Evolutionary conservation across 2,329 filamentous ascomycete genomes (phyloP).

Genomic region (Diaporthe citri): DNA sequence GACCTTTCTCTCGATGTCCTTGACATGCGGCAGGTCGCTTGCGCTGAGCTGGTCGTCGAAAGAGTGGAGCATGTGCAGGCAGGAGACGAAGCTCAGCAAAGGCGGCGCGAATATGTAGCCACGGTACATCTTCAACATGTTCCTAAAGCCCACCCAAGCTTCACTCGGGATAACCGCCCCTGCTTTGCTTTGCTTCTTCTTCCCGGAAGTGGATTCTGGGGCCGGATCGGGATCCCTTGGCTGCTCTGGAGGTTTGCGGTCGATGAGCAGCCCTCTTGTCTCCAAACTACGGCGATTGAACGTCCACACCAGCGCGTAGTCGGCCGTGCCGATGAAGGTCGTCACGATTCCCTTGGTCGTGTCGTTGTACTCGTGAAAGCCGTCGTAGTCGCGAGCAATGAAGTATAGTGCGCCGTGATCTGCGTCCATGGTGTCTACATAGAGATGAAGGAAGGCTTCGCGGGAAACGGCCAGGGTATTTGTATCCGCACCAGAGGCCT

Average conservation of each 20-base stretch:
- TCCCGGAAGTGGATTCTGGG: slow-evolving; percentile 7
- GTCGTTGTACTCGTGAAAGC: slow-evolving; percentile 45
- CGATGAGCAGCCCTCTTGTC: slow-evolving; percentile 43
- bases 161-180: slow-evolving; percentile 27
- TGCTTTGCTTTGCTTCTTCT: slow-evolving; percentile 28
- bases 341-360: slow-evolving; percentile 40
- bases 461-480: slow-evolving; percentile 43
- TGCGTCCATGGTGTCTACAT: slow-evolving; percentile 43
- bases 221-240: slow-evolving; percentile 1
- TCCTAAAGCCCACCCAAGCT: slow-evolving; percentile 42
- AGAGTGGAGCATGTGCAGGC: slow-evolving; percentile 42
- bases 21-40: slow-evolving; percentile 37
- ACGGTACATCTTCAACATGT: slow-evolving; percentile 42
- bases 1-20: slow-evolving; percentile 41
- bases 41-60: slow-evolving; percentile 44
- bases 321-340: slow-evolving; percentile 44
- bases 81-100: slow-evolving; percentile 44
- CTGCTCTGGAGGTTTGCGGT: slow-evolving; percentile 40
- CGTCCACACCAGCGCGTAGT: slow-evolving; percentile 46
- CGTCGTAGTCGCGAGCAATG: slow-evolving; percentile 45
- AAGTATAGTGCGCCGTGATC: slow-evolving; percentile 45
- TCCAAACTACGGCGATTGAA: slow-evolving; percentile 40
- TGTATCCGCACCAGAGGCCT: background rate
- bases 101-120: slow-evolving; percentile 42
- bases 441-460: slow-evolving; percentile 43